Evolutionary conservation across 176 grass and related monocot species (phyloP).

Genomic region (Triticum monococcum): DNA sequence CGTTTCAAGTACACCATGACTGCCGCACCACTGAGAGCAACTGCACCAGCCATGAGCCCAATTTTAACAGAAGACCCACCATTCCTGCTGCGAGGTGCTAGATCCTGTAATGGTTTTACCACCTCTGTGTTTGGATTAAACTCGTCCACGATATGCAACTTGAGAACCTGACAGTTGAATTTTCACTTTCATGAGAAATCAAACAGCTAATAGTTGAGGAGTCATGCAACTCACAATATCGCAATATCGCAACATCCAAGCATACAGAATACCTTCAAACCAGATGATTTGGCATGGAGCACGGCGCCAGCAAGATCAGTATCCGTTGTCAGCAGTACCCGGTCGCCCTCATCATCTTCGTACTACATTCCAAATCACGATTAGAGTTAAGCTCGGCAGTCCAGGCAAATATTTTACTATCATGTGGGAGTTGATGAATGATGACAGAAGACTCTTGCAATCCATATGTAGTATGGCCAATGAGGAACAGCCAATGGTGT

Average conservation of each 20-base stretch:
- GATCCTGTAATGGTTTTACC: conserved; percentile 31
- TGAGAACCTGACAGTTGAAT: conserved; percentile 58
- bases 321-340: conserved; percentile 74
- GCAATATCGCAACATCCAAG: not conserved
- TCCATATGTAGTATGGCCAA: not conserved
- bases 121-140: conserved; percentile 29
- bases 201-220: conserved; percentile 14
- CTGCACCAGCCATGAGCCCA: conserved; percentile 54
- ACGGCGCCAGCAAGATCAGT: conserved; percentile 75
- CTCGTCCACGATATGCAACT: conserved; percentile 67
- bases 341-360: conserved; percentile 94
- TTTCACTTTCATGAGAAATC: conserved; percentile 20
- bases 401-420: not conserved
- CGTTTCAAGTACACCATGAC: conserved; percentile 82
- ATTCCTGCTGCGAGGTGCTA: conserved; percentile 32
- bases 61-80: conserved; percentile 31
- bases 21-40: conserved; percentile 56
- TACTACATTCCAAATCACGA: conserved; percentile 55
- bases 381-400: conserved; percentile 10
- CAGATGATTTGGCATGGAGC: conserved; percentile 70
- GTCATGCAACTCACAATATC: not conserved
- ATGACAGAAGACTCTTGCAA: not conserved
- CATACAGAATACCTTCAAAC: conserved; percentile 68
- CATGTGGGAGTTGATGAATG: conserved; percentile 10
- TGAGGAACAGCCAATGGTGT: not conserved